Base-by-base conservation (phyloP, 345 rosid species). In the Fremontodendron californicum region DNA sequence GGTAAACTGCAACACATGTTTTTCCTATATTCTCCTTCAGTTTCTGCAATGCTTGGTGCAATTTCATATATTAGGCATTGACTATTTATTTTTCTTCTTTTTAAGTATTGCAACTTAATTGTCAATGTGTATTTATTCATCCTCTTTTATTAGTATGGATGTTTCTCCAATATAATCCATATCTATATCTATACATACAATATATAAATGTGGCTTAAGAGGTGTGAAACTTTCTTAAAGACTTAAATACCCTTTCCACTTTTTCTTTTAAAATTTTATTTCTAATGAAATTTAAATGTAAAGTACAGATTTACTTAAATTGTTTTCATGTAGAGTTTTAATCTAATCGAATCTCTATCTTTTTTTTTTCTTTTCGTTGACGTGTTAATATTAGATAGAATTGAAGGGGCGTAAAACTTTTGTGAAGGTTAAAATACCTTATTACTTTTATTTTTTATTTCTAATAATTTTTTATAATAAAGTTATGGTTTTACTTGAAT, bases 1-100 rank as follows among this genome's bases (percentile, higher is more conserved):
- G 98, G 98, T 94, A 82, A 71, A 78, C 42, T 65, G 55, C 67
- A 69, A n/a, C 74, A 31, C 4, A 25, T 13, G 48, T 21, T 33
- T 48, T 58, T 35, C 9, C 45, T 49, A 63, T 71, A 18, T 1
- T 54, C 48, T 49, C 39, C n/a, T 64, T 61, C 65, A 29, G 73
- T 37, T 67, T 77, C 23, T 77, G 49, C 15, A 1, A 60, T 71
- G 54, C 33, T 45, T 69, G 40, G 19, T 54, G 55, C 13, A 75
- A 40, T 39, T 67, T 9, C 27, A 1, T 39, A 1, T 27, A 9
- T 75, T 31, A 18, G 25, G 55, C 78, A 11, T 55, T 13, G 5
- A 10, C 52, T 12, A 43, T 23, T 23, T 10, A 66, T 23, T 68
- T 67, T 43, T 43, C 37, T 60, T 60, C 46, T n/a, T 40, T 3